phyloP scores from a whole-genome alignment of 2,329 filamentous ascomycete genomes.

The Mycogone perniciosa region DNA sequence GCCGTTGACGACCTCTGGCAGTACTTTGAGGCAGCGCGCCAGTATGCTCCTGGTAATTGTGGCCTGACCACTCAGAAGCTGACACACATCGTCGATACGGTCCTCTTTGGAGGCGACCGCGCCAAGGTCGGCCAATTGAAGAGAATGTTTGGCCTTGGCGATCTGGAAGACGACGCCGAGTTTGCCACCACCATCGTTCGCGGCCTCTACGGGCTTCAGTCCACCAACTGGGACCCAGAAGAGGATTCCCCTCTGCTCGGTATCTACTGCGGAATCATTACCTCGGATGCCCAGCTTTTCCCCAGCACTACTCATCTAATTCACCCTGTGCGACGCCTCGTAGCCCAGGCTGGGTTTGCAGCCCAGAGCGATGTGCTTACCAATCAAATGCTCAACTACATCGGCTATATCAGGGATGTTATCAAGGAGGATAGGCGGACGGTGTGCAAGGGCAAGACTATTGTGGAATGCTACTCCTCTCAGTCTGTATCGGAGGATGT shows the following conservation, averaged over 20 bases:
- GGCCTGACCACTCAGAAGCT: slow-evolving; percentile 56
- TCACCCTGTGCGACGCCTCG: slow-evolving; percentile 31
- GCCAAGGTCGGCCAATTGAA: slow-evolving; percentile 42
- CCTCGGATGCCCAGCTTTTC: slow-evolving; percentile 36
- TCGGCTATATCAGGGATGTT: slow-evolving; percentile 35
- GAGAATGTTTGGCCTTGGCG: slow-evolving; percentile 40
- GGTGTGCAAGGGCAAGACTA: slow-evolving; percentile 20
- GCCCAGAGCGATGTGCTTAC: slow-evolving; percentile 32
- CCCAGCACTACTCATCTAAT: slow-evolving; percentile 32
- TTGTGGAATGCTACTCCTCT: slow-evolving; percentile 27
- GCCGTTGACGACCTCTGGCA: slow-evolving; percentile 74
- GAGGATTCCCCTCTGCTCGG: slow-evolving; percentile 36
- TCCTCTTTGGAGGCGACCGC: slow-evolving; percentile 36
- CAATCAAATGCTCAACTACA: slow-evolving; percentile 45
- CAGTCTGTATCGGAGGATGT: slow-evolving; percentile 18
- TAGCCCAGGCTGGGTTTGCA: slow-evolving; percentile 36
- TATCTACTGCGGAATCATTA: slow-evolving; percentile 42
- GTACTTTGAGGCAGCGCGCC: slow-evolving; percentile 46
- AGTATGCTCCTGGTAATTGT: slow-evolving; percentile 52
- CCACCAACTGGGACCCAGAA: slow-evolving; percentile 48
- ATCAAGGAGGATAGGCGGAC: slow-evolving; percentile 23
- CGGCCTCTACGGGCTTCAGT: slow-evolving; percentile 40
- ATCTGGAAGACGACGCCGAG: slow-evolving; percentile 37
- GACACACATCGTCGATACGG: slow-evolving; percentile 44
- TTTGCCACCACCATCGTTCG: slow-evolving; percentile 39